A percentile compares a stretch with the other conserved stretches of the same genome.
These are phyloP conservation scores for Thalassiosira mediterranea DNA, from an alignment of 352 stramenopile genomes.

Conservation along the genomic window DNA sequence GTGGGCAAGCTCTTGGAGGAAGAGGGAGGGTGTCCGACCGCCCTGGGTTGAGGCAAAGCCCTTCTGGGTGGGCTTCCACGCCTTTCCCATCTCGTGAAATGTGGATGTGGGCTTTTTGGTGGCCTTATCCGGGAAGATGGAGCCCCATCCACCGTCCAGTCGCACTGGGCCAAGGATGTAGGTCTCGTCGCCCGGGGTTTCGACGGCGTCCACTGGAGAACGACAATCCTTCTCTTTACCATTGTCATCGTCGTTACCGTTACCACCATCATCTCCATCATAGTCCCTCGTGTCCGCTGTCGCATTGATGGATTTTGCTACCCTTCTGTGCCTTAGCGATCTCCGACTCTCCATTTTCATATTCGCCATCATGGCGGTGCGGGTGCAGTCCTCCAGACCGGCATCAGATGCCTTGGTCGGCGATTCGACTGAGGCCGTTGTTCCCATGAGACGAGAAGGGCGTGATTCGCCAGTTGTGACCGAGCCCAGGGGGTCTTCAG, in stretches of 20 bases:
- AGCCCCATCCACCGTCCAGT: conserved; percentile 58
- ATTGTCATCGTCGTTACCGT: too few relatives aligned
- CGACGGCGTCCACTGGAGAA: conserved; percentile 12
- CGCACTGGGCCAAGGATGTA: conserved; percentile 47
- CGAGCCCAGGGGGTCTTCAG: too few relatives aligned
- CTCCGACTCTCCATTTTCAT: too few relatives aligned
- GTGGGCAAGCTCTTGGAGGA: conserved; percentile 65
- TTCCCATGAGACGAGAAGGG: too few relatives aligned
- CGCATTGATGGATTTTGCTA: conserved; percentile 46
- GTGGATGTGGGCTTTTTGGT: conserved; percentile 12
- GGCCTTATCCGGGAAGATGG: conserved; percentile 27
- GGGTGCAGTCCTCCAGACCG: too few relatives aligned
- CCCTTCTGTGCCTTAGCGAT: too few relatives aligned
- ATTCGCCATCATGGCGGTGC: too few relatives aligned
- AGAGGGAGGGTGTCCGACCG: conserved; percentile 50
- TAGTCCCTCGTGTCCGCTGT: background rate
- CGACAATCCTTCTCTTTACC: too few relatives aligned
- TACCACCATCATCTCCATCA: too few relatives aligned
- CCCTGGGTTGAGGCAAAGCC: conserved; percentile 52
- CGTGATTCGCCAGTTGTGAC: too few relatives aligned
- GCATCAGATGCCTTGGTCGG: too few relatives aligned
- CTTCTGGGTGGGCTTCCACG: conserved; percentile 11
- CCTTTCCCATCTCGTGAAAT: conserved; percentile 37
- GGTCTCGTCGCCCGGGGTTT: conserved; percentile 16
- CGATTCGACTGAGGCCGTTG: too few relatives aligned